Base-by-base conservation (phyloP, 2,329 filamentous ascomycete genomes). In the Aspergillus sp. region DNA sequence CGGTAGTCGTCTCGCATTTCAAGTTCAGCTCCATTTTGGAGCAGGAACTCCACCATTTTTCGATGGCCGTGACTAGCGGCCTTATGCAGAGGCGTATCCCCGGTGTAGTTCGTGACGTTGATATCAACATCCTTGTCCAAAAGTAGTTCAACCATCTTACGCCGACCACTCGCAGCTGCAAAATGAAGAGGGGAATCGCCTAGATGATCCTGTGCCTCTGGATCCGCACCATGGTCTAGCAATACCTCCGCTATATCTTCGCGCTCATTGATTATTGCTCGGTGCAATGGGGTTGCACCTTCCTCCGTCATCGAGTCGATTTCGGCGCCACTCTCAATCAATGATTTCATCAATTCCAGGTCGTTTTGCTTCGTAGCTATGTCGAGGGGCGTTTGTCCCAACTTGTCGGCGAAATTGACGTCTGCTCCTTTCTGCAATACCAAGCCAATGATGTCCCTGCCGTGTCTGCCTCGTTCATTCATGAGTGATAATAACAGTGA, bases 71-170 rank as follows among this genome's bases (percentile, higher is more conserved):
- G 58, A 19, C 67, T 57, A 11, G 66, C 66, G 17, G 71, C 70
- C 33, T 67, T 67, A 33, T 68, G 66, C 8, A 73, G 59, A 11
- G 69, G 63, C 2, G 67, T 71, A 59, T 70, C 68, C 3, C 60
- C 62, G 12, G 64, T 63, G 39, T 60, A 61, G 37, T 68, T 68
- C 23, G 65, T 66, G 40, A 68, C 56, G 27, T 64, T 64, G 23
- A 72, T 63, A 27, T 65, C 65, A 2, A 61, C 62, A 0, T 59
- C 64, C n/a, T 67, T 65, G 4, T 66, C 64, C 12, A 70, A 55
- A 3, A 73, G 57, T 12, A 65, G 51, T 2, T 61, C 57, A 27
- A 68, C 61, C 23, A 66, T 46, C 3, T 48, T 51, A n/a, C 62
- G 56, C 17, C 64, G 52, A 9, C 62, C 62, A 15, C 57, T 59